phyloP scores from a whole-genome alignment of 208 protist genomes.

The Strigomonas oncopelti region DNA sequence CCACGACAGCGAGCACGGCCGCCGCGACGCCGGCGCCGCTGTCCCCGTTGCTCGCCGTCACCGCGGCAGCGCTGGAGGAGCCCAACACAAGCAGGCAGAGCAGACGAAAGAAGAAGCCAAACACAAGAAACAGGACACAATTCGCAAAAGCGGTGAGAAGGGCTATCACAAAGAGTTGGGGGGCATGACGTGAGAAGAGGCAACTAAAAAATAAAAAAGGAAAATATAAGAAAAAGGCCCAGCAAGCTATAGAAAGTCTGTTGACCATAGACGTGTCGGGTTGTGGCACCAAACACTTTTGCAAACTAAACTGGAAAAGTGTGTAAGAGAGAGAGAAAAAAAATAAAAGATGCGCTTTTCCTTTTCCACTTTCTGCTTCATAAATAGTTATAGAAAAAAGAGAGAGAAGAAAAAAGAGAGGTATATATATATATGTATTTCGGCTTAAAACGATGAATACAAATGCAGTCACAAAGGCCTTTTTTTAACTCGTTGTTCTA shows the following conservation, averaged over 20 bases:
- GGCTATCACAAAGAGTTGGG: background rate
- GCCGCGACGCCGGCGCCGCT: background rate
- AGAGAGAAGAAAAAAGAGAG: too few relatives aligned
- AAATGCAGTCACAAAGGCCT: too few relatives aligned
- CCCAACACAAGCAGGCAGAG: background rate
- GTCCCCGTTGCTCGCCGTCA: background rate
- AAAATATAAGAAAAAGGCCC: slow-evolving; percentile 10
- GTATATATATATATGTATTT: too few relatives aligned
- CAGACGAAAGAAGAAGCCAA: background rate
- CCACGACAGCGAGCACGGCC: slow-evolving; percentile 19
- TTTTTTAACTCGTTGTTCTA: too few relatives aligned
- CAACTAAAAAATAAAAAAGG: slow-evolving; percentile 18
- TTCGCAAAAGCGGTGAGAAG: slow-evolving; percentile 11
- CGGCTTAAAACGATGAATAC: too few relatives aligned
- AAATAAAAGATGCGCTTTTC: too few relatives aligned
- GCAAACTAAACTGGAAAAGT: too few relatives aligned
- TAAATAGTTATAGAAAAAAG: too few relatives aligned
- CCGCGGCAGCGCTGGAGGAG: background rate
- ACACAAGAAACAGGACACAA: slow-evolving; percentile 14
- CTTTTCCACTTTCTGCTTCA: too few relatives aligned
- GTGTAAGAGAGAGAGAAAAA: too few relatives aligned
- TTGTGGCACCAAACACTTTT: too few relatives aligned
- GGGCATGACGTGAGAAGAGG: background rate
- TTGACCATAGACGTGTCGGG: too few relatives aligned
- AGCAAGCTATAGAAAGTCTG: background rate